phyloP scores from a whole-genome alignment of 2,329 filamentous ascomycete genomes.

The Cladosporium colombiae region DNA sequence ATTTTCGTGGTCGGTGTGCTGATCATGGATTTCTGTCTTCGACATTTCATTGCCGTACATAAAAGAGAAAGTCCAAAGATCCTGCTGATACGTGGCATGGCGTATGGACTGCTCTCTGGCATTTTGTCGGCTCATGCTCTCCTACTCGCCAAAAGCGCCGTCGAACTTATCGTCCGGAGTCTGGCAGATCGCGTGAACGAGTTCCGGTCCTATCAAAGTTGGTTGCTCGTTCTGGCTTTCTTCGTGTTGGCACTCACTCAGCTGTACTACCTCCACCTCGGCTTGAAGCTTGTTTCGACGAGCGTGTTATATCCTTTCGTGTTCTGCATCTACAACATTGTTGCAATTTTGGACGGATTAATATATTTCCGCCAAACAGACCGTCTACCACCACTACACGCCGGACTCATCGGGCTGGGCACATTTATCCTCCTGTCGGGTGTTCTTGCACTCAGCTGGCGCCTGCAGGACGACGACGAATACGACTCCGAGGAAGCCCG shows the following conservation, averaged over 20 bases:
- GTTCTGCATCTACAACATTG: constrained; percentile 99
- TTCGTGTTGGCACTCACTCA: constrained; percentile 82
- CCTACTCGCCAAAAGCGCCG: constrained; percentile 91
- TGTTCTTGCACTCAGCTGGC: constrained; percentile 90
- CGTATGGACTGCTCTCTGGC: constrained; percentile 84
- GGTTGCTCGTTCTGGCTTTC: constrained; percentile 82
- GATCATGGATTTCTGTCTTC: constrained; percentile 57
- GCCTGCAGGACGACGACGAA: constrained; percentile 73
- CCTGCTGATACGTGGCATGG: constrained; percentile 74
- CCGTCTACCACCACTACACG: constrained; percentile 72
- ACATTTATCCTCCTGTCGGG: constrained; percentile 83
- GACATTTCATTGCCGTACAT: constrained; percentile 33
- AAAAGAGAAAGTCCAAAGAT: constrained; percentile 40
- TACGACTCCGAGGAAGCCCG: constrained; percentile 57
- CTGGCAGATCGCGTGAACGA: constrained; percentile 85
- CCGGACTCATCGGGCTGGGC: constrained; percentile 79
- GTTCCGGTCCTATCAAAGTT: constrained; percentile 93
- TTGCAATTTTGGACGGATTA: constrained; percentile 92
- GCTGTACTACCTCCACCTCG: constrained; percentile 91
- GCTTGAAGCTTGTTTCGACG: constrained; percentile 91
- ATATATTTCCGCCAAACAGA: constrained; percentile 95
- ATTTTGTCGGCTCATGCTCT: constrained; percentile 92
- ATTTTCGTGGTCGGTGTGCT: constrained; percentile 70
- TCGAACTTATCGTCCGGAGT: constrained; percentile 88
- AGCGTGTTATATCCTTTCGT: constrained; percentile 95